Base-by-base conservation (phyloP, 192 early-diverging fungal species). In the Coemansia erecta region DNA sequence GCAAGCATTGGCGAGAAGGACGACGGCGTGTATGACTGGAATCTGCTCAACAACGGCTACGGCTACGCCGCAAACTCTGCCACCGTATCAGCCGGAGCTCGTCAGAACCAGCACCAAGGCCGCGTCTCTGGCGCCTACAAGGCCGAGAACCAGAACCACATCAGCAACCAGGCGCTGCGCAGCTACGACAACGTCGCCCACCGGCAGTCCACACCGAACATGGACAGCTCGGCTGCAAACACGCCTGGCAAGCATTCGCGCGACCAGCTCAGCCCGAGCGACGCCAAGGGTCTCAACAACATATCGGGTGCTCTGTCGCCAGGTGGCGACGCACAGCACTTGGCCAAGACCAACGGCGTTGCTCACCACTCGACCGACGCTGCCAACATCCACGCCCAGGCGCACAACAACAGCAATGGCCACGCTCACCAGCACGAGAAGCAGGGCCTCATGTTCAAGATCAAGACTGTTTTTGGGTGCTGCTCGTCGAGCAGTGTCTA, bases 11-110 rank as follows among this genome's bases (percentile, higher is more conserved):
- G 87, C 46, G 88, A 93, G 58, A 66, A 65, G 26, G 94, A 98
- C 65, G 96, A 98, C 72, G 87, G 90, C 15, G 82, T 97, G 26
- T 98, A 92, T 61, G 96, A 98, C 77, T 98, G 96, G 96, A 92
- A 93, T 35, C 66, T 68, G 53, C 60, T 81, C 33, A 72, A 76
- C 67, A 60, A 63, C 56, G 59, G 67, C 62, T 58, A 64, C 47
- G 70, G 73, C 48, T 81, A 86, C 53, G 72, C 63, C 45, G 57
- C 72, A 13, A 74, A 58, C 66, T 68, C 72, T 17, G 57, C 72
- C 17, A 53, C 66, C 12, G 62, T 68, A 21, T 50, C 61, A 11
- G 47, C 63, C 47, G 72, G 61, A 15, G 56, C 61, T 43, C 70
- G 70, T 51, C 70, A 66, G 43, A 56, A 51, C 44, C 59, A 52